Base-by-base conservation (phyloP, 352 stramenopile genomes). In the Discostella stelligera region DNA sequence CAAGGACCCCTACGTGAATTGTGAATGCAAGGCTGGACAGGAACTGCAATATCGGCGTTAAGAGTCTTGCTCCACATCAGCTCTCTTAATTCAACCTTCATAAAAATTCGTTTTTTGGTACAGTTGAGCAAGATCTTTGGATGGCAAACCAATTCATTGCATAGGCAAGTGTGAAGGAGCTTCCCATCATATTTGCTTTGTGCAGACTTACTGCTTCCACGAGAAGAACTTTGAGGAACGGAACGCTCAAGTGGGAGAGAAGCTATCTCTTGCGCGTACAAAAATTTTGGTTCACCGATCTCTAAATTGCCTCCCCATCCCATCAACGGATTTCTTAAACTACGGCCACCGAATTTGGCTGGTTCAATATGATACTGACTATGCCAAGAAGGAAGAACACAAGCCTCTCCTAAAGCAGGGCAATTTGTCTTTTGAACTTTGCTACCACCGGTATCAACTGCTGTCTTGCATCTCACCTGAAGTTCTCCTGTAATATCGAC, bases 401-500 rank as follows among this genome's bases (percentile, higher is more conserved):
- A 86, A 70, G 71, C 48, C 41, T 85, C 67, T 16, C 72, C 71
- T 62, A 77, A 68, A 23, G 21, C 18, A 41, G 74, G 73, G 6
- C 49, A 79, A 70, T 74, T 77, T 46, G 75, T 52, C 54, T 77
- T 76, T 1, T 37, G 16, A 46, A 72, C 63, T 46, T 52, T 79
- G n/a, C 18, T 11, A 37, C 20, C 46, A 2, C 14, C 27, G 39
- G 14, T 46, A 46, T 84, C 64, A 37, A 79, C 49, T 13, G 80
- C 64, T 37, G 71, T 56, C 41, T 71, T 70, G 20, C 79, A 64
- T 41, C 82, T 81, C 20, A 92, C 58, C 44, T 92, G 86, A 11
- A 92, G 54, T 59, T 93, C 89, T 60, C 86, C 77, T 7, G 87
- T 90, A 61, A 91, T 91, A 68, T 93, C 86, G 10, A 94, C 86